Evolutionary conservation across 1,139 yeast genomes (phyloP).

Genomic region (Eremothecium sinecaudum): DNA sequence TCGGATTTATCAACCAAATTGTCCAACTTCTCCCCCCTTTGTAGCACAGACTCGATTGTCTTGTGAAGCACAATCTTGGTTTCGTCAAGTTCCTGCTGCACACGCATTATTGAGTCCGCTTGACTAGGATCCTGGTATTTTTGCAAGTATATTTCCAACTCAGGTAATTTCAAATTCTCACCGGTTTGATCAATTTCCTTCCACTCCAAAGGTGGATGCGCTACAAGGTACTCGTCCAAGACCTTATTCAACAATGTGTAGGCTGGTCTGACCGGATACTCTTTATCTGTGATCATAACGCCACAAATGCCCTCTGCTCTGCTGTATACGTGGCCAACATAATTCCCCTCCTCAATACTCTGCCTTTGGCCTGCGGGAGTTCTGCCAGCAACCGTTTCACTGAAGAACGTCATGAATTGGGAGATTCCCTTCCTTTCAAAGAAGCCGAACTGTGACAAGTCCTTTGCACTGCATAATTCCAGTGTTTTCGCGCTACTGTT

Average conservation of each 20-base stretch:
- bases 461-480: conserved; percentile 74
- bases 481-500: conserved; percentile 53
- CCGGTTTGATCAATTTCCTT: conserved; percentile 42
- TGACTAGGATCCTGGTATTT: conserved; percentile 95
- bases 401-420: conserved; percentile 91
- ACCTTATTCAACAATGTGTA: conserved; percentile 84
- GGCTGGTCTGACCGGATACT: conserved; percentile 96
- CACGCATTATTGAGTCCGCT: conserved; percentile 95
- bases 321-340: conserved; percentile 86
- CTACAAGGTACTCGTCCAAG: conserved; percentile 78
- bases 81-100: conserved; percentile 95
- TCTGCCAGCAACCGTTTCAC: conserved; percentile 83
- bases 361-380: conserved; percentile 88
- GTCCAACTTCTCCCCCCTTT: conserved; percentile 93
- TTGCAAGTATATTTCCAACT: conserved; percentile 58
- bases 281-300: conserved; percentile 85
- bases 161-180: conserved; percentile 45
- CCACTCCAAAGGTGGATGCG: conserved; percentile 76
- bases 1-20: conserved; percentile 91
- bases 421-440: conserved; percentile 69
- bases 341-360: conserved; percentile 82
- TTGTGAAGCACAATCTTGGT: conserved; percentile 93
- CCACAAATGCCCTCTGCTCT: conserved; percentile 91
- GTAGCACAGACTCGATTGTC: conserved; percentile 88
- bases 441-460: conserved; percentile 76